A percentile compares a stretch with the other conserved stretches of the same genome.
Conservation (phyloP, 306 rosid genomes). For the Fagus crenata region DNA sequence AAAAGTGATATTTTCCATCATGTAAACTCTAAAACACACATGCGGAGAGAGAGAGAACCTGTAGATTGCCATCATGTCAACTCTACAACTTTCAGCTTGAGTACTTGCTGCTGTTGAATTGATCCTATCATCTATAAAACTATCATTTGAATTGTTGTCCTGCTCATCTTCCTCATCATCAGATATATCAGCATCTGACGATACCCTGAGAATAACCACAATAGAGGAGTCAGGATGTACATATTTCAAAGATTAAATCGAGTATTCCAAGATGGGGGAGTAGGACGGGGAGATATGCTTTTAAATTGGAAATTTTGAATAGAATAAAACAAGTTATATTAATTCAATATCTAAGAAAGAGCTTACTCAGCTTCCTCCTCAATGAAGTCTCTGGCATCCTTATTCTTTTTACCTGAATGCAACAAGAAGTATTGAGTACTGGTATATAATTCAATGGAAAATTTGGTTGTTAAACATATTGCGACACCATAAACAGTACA, state of each 20-base stretch:
- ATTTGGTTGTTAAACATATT: conserved; percentile 7
- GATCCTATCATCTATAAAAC: conserved; percentile 91
- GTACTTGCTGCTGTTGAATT: conserved; percentile 49
- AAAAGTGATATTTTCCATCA: neutral
- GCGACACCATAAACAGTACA: conserved; percentile 1
- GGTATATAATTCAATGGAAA: conserved; percentile 11
- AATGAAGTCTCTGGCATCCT: conserved; percentile 55
- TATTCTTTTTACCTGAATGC: conserved; percentile 60
- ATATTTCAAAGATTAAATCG: conserved; percentile 17
- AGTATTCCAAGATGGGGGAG: conserved; percentile 6
- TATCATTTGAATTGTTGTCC: conserved; percentile 55
- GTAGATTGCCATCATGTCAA: conserved; percentile 92
- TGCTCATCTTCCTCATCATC: conserved; percentile 69
- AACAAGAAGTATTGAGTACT: conserved; percentile 21
- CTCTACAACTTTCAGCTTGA: conserved; percentile 57
- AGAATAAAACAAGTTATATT: neutral
- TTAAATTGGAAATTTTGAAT: neutral
- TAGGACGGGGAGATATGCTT: neutral
- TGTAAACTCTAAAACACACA: too few species aligned
- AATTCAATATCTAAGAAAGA: conserved; percentile 5
- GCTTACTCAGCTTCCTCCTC: conserved; percentile 99
- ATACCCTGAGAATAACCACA: conserved; percentile 50
- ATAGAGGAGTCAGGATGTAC: conserved; percentile 33
- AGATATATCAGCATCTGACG: conserved; percentile 60
- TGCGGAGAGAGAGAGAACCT: conserved; percentile 39